Conservation (phyloP, 495 filamentous ascomycete genomes). For the Evansstolkia leycettana region DNA sequence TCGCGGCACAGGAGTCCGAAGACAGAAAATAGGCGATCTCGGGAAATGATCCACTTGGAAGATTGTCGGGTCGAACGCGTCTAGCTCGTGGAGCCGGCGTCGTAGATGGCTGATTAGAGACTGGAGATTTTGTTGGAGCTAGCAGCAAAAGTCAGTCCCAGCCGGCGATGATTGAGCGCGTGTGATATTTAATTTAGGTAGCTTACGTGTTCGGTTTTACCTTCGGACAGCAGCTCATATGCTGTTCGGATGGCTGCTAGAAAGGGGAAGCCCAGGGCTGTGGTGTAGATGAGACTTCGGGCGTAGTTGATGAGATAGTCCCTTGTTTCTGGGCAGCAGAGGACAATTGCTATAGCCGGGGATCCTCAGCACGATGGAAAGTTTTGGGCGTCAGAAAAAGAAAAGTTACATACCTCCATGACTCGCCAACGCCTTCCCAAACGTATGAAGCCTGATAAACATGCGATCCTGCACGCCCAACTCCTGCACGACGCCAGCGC, state of each 20-base stretch:
- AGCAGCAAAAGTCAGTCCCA: background rate
- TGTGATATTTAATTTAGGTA: background rate
- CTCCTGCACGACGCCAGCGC: constrained; percentile 54
- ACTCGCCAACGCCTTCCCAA: constrained; percentile 64
- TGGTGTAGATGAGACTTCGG: constrained; percentile 36
- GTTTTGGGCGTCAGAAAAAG: background rate
- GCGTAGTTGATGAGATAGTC: constrained; percentile 36
- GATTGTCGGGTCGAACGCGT: constrained; percentile 13
- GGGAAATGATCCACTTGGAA: constrained; percentile 30
- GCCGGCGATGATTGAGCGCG: background rate
- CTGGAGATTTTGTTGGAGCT: constrained; percentile 29
- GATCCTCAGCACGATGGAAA: constrained; percentile 1
- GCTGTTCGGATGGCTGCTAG: constrained; percentile 33
- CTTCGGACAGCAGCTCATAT: constrained; percentile 30
- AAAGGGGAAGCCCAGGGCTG: constrained; percentile 35
- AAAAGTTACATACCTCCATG: constrained; percentile 48
- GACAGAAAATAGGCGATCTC: constrained; percentile 29
- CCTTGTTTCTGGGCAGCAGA: constrained; percentile 29
- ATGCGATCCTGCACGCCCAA: constrained; percentile 53
- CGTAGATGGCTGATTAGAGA: constrained; percentile 25
- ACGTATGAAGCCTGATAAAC: constrained; percentile 61
- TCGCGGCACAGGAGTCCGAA: constrained; percentile 26
- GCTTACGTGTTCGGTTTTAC: constrained; percentile 28
- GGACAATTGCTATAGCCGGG: constrained; percentile 28
- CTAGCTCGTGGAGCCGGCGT: constrained; percentile 16